Evolutionary conservation across 495 filamentous ascomycete genomes (phyloP).

Genomic region (Talaromyces nanjingensis): DNA sequence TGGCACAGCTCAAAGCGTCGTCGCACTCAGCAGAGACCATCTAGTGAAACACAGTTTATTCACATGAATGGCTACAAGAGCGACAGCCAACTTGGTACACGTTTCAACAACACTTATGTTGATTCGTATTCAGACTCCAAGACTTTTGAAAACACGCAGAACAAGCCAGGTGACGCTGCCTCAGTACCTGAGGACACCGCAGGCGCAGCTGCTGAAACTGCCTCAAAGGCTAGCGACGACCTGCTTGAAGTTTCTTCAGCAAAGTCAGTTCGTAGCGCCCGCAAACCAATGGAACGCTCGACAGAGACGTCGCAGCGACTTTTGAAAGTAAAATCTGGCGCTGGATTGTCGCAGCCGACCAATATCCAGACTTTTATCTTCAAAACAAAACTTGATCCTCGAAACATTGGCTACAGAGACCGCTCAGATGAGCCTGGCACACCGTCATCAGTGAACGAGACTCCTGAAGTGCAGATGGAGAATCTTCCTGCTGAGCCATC

Average conservation of each 20-base stretch:
- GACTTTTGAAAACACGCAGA: conserved; percentile 1
- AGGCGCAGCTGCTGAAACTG: not conserved
- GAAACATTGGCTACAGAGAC: not conserved
- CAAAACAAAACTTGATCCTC: conserved; percentile 9
- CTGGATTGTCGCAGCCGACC: conserved; percentile 6
- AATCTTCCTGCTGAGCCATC: conserved; percentile 4
- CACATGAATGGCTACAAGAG: conserved; percentile 11
- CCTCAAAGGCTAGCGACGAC: conserved; percentile 5
- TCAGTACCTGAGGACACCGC: not conserved
- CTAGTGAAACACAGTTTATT: conserved; percentile 9
- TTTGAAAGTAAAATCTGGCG: conserved; percentile 8
- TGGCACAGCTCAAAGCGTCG: conserved; percentile 18
- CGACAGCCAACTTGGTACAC: conserved; percentile 8
- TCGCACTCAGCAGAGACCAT: conserved; percentile 15
- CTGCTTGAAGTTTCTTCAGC: not conserved
- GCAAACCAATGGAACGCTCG: conserved; percentile 4
- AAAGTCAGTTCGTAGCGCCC: conserved; percentile 2
- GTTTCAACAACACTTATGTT: conserved; percentile 9
- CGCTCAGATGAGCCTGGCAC: conserved; percentile 6
- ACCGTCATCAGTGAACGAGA: not conserved
- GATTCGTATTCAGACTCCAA: conserved; percentile 8
- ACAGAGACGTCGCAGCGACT: conserved; percentile 7
- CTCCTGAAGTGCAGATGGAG: not conserved
- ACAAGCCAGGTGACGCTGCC: conserved; percentile 1
- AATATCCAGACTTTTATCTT: conserved; percentile 10